A percentile compares a stretch with the other conserved stretches of the same genome.
Conservation (phyloP, 176 grass and related monocot genomes). For the Zea luxurians region DNA sequence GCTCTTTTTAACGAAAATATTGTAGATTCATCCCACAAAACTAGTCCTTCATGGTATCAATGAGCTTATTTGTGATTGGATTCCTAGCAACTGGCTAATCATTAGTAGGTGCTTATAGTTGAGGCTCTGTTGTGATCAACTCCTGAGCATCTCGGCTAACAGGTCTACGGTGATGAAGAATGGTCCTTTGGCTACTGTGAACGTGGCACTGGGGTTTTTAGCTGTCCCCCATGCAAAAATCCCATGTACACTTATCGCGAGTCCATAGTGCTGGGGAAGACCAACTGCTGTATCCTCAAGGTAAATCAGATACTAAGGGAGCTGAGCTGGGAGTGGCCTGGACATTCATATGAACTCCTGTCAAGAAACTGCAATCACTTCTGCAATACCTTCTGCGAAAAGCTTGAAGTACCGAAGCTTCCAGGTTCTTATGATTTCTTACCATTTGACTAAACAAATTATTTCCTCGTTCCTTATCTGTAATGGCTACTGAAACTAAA, state of each 20-base stretch:
- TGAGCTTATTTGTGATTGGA: neutral
- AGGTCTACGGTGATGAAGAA: conserved; percentile 67
- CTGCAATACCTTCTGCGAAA: conserved; percentile 57
- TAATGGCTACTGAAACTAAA: conserved; percentile 3
- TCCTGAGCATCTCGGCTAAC: neutral
- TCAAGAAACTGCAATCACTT: conserved; percentile 74
- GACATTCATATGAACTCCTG: conserved; percentile 57
- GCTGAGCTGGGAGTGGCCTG: conserved; percentile 56
- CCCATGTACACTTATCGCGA: conserved; percentile 61
- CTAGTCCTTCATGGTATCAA: neutral
- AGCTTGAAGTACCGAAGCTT: conserved; percentile 52
- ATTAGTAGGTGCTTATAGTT: neutral
- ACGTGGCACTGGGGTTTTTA: conserved; percentile 61
- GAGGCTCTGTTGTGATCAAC: neutral
- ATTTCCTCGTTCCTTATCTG: neutral
- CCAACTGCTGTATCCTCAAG: conserved; percentile 44
- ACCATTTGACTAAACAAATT: conserved; percentile 6
- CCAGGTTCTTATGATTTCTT: conserved; percentile 43
- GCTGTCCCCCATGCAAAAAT: conserved; percentile 51
- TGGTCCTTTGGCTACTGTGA: conserved; percentile 65
- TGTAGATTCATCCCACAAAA: neutral
- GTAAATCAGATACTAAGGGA: conserved; percentile 53
- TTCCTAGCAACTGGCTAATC: neutral
- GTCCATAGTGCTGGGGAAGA: conserved; percentile 57
- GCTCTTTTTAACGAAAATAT: neutral